Conservation (phyloP, 2,329 filamentous ascomycete genomes). For the Beauveria medogensis region DNA sequence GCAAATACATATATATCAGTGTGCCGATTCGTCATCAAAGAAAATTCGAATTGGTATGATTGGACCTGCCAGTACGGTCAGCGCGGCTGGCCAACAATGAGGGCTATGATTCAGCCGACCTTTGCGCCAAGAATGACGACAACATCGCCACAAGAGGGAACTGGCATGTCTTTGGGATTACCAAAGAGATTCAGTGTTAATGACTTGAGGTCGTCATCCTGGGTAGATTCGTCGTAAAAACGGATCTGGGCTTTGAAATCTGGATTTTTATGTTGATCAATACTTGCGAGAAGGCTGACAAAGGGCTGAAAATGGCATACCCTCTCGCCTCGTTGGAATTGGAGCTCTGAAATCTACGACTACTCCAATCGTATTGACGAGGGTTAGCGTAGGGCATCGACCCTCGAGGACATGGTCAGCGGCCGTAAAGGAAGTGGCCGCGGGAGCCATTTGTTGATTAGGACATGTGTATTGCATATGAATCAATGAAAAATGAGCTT, state of each 20-base stretch:
- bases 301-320: conserved; percentile 27
- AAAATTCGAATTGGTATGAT: conserved; percentile 24
- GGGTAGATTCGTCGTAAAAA: conserved; percentile 50
- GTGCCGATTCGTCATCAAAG: conserved; percentile 34
- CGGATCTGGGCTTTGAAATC: conserved; percentile 54
- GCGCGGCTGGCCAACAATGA: not conserved
- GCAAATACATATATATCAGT: conserved; percentile 25
- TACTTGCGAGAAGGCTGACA: not conserved
- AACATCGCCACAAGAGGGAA: conserved; percentile 32
- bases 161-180: conserved; percentile 39
- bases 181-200: conserved; percentile 55
- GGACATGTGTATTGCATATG: not conserved
- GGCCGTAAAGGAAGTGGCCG: conserved; percentile 10
- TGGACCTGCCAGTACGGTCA: conserved; percentile 30
- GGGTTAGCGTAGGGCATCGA: conserved; percentile 17
- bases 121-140: conserved; percentile 43
- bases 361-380: conserved; percentile 59
- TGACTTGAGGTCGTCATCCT: conserved; percentile 30
- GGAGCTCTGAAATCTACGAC: conserved; percentile 57
- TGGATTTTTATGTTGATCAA: conserved; percentile 19
- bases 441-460: not conserved
- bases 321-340: conserved; percentile 39
- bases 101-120: conserved; percentile 27
- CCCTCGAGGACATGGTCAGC: conserved; percentile 37
- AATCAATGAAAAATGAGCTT: not conserved